Base-by-base conservation (phyloP, 2,329 filamentous ascomycete species). In the Exophiala spinifera region DNA sequence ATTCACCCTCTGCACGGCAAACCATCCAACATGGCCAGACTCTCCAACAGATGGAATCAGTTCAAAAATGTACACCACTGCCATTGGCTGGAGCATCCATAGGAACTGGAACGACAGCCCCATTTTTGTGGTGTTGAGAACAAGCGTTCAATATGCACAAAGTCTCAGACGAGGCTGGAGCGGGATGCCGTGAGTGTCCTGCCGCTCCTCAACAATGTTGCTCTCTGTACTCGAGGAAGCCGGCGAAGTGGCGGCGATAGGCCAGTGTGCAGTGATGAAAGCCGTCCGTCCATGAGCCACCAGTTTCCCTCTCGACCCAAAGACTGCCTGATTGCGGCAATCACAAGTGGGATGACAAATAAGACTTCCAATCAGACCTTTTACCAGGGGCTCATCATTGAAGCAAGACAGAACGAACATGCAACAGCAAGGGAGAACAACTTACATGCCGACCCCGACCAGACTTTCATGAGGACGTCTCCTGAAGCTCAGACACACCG, bases 341-440 rank as follows among this genome's bases (percentile, higher is more conserved):
- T 51, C 57, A 37, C 49, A 17, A 53, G 45, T 13, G 45, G 39
- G 3, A 15, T 31, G 28, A 7, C 28, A 31, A 10, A 31, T 6
- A 14, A 15, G 39, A 20, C 21, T 23, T 39, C 20, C 59, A 57
- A 55, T 64, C 61, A 31, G 63, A 63, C 63, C 63, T 64, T 64
- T 64, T 64, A 64, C 63, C 63, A 64, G 31, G 48, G 46, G 42
- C 39, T 62, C 63, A 64, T 64, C 63, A 23, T 59, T 21, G 52
- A 52, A 61, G 59, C 44, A 42, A 44, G 20, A 33, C 43, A 31
- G 15, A 46, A 28, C 15, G 19, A 31, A 33, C 33, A 37, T 15
- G 5, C 11, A 28, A 21, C 3, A 14, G 20, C 21, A 15, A 25
- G 19, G 21, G 14, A 25, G n/a, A 44, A 25, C 11, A 25, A 44